These are phyloP conservation scores for Russula compacta DNA, from an alignment of 768 basidiomycete genomes.

Conservation along the genomic window DNA sequence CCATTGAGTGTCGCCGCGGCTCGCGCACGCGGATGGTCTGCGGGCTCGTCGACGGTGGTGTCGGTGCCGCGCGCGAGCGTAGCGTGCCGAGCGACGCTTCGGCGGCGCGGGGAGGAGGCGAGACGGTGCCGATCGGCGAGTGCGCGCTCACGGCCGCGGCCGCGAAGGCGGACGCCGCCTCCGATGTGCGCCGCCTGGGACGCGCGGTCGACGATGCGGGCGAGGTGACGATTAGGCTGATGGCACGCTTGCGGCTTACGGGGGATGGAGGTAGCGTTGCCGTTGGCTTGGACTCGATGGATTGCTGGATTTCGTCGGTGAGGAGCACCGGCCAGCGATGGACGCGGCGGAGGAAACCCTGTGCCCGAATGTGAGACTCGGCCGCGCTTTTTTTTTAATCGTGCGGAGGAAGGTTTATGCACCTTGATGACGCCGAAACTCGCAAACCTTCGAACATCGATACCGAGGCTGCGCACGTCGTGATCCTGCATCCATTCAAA, in stretches of 20 bases:
- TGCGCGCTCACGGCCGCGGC: conserved; percentile 4
- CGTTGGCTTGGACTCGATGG: not conserved
- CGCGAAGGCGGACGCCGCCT: not conserved
- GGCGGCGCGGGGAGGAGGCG: conserved; percentile 13
- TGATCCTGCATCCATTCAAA: conserved; percentile 82
- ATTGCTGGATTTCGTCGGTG: conserved; percentile 14
- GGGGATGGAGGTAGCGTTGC: conserved; percentile 17
- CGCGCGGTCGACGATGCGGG: not conserved
- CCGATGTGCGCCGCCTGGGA: conserved; percentile 12
- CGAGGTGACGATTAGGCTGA: conserved; percentile 11
- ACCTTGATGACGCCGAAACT: conserved; percentile 97
- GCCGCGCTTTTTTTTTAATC: not conserved
- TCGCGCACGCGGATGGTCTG: conserved; percentile 5
- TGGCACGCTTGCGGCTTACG: conserved; percentile 17
- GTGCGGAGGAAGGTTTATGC: conserved; percentile 3
- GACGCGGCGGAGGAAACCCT: conserved; percentile 88
- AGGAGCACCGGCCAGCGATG: conserved; percentile 87
- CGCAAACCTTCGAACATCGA: conserved; percentile 90
- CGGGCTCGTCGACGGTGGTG: not conserved
- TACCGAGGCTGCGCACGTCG: conserved; percentile 58
- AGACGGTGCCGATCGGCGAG: conserved; percentile 11
- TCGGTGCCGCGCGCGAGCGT: conserved; percentile 8
- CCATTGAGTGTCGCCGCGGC: conserved; percentile 11
- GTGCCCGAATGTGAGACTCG: not conserved
- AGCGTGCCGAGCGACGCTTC: conserved; percentile 13